Evolutionary conservation across 768 basidiomycete species (phyloP).

Genomic region (Gelatoporia subvermispora): DNA sequence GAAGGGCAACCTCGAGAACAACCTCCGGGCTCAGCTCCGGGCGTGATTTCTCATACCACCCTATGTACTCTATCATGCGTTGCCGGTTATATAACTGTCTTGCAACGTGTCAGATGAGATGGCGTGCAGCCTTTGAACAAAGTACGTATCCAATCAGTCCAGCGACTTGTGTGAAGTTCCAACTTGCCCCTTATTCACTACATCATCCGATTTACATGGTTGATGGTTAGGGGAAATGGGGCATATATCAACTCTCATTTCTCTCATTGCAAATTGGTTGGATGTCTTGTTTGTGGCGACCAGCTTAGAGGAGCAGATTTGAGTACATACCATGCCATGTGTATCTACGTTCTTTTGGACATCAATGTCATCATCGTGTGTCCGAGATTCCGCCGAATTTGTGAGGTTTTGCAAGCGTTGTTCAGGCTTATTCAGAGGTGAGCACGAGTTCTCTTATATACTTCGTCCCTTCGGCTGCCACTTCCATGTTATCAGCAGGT

Average conservation of each 20-base stretch:
- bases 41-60: slow-evolving; percentile 41
- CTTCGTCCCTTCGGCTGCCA: too few relatives aligned
- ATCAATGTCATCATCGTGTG: too few relatives aligned
- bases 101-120: slow-evolving; percentile 10
- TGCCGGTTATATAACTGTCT: slow-evolving; percentile 13
- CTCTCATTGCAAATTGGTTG: background rate
- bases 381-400: too few relatives aligned
- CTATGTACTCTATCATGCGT: slow-evolving; percentile 23
- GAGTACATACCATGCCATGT: too few relatives aligned
- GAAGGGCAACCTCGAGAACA: slow-evolving; percentile 79
- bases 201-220: slow-evolving; percentile 50
- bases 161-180: background rate
- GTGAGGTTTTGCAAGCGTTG: too few relatives aligned
- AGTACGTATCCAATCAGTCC: background rate
- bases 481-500: too few relatives aligned
- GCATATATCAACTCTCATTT: slow-evolving; percentile 49
- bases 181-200: slow-evolving; percentile 68
- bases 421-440: too few relatives aligned
- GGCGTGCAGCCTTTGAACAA: slow-evolving; percentile 1
- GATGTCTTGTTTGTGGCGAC: too few relatives aligned
- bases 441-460: too few relatives aligned
- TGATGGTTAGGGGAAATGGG: slow-evolving; percentile 81
- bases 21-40: slow-evolving; percentile 78
- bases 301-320: too few relatives aligned
- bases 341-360: too few relatives aligned